These are phyloP conservation scores for Pseudocercospora fuligena DNA, from an alignment of 2,329 filamentous ascomycete species.

Conservation along the genomic window DNA sequence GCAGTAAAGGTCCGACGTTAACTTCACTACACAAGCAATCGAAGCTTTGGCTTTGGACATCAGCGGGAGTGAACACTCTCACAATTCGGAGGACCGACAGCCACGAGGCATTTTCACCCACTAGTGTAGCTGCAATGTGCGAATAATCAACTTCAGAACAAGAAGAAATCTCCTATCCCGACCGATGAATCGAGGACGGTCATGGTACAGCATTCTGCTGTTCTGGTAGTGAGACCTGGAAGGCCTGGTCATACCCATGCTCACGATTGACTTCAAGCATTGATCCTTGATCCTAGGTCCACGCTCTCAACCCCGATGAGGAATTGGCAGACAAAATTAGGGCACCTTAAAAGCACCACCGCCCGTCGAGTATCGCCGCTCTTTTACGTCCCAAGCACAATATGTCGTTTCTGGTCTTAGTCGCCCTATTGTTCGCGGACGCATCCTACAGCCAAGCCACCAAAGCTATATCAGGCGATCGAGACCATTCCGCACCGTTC, in stretches of 20 bases:
- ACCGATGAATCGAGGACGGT: background rate
- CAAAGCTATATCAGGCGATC: background rate
- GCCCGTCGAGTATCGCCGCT: background rate
- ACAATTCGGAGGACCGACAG: too few species aligned
- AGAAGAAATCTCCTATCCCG: background rate
- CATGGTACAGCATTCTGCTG: background rate
- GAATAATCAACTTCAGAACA: too few species aligned
- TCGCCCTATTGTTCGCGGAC: background rate
- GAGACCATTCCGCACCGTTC: conserved; percentile 3
- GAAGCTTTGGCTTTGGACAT: too few species aligned
- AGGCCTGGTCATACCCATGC: background rate
- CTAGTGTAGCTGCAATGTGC: too few species aligned
- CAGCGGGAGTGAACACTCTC: too few species aligned
- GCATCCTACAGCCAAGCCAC: background rate
- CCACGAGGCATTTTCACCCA: background rate
- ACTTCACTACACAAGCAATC: too few species aligned
- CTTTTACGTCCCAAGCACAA: background rate
- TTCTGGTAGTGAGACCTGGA: background rate
- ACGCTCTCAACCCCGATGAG: background rate
- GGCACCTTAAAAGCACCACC: background rate
- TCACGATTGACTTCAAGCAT: background rate
- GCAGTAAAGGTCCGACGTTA: too few species aligned
- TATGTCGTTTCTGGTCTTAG: background rate
- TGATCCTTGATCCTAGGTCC: background rate
- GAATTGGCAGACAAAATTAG: background rate